Evolutionary conservation across 768 basidiomycete genomes (phyloP), one percentile per base, ranked within the genome.

Genomic region (Boletus huronensis): DNA sequence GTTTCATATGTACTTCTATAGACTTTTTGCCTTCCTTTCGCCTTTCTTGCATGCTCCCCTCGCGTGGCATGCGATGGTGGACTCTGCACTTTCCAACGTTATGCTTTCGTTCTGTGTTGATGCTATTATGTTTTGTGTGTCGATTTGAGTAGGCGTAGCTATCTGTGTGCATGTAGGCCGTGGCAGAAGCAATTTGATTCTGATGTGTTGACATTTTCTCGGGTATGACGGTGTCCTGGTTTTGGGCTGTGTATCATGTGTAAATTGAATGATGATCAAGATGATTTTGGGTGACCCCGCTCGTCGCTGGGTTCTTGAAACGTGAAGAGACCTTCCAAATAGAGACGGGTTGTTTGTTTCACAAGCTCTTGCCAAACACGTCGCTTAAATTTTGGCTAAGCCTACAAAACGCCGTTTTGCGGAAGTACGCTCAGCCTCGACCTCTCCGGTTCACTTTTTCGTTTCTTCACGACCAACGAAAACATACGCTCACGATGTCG

Each of bases 401-500:
- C 29, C 35, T 39, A 34, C 36, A 38, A n/a, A 28, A 10, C 35
- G 10, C 13, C 3, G 26, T 38, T 39, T 46, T 39, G 35, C 25
- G 19, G 26, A 3, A 41, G 17, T n/a, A 1, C 39, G 28, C 31
- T 40, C 17, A 19, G 21, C 16, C n/a, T 14, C 4, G n/a, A 48
- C 55, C 42, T 32, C 31, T 32, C 14, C 3, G 8, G 42, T 43
- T 42, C 44, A 36, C 43, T 23, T 43, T 28, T 23, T 3, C 8
- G 14, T 21, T n/a, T 26, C n/a, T 13, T 14, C 11, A 32, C 51
- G 44, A 41, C 34, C 42, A 42, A 52, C 53, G 11, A 38, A 58
- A 54, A 47, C 31, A 17, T 34, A 32, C 25, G 26, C 19, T n/a
- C 39, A 65, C 52, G 23, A 88, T 88, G 87, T 87, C 85, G 71